Evolutionary conservation across 768 basidiomycete genomes (phyloP).

Genomic region (Podaxis sp.): DNA sequence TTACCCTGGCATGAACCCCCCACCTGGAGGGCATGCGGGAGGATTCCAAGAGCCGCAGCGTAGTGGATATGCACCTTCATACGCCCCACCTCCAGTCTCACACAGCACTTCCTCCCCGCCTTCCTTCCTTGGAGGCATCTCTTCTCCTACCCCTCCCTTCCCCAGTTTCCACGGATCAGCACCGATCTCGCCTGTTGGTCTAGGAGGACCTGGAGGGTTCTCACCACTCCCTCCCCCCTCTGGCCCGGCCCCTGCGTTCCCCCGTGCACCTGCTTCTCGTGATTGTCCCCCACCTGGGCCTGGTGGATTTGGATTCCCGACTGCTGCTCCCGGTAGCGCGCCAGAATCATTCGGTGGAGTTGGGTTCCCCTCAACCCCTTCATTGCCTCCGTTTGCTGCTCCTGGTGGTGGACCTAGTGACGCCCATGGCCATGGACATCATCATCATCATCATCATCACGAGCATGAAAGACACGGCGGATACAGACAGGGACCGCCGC

Average conservation of each 20-base stretch:
- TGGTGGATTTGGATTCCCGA: constrained; percentile 13
- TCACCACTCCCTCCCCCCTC: neutral
- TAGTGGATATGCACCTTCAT: constrained; percentile 32
- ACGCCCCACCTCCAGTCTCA: constrained; percentile 21
- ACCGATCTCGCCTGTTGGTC: neutral
- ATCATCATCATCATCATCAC: neutral
- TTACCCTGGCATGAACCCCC: constrained; percentile 7
- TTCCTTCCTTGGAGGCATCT: constrained; percentile 17
- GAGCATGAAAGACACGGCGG: constrained; percentile 13
- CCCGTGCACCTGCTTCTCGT: constrained; percentile 9
- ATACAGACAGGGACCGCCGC: neutral
- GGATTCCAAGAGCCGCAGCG: constrained; percentile 16
- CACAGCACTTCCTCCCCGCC: constrained; percentile 11
- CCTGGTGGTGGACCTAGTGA: constrained; percentile 31
- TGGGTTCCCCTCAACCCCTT: constrained; percentile 33
- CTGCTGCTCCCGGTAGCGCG: constrained; percentile 13
- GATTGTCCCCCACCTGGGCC: constrained; percentile 23
- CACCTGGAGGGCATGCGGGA: constrained; percentile 5
- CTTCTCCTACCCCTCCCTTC: constrained; percentile 7
- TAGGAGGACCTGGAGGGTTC: neutral
- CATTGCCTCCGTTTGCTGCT: constrained; percentile 28
- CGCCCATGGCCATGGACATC: constrained; percentile 9
- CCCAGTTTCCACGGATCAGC: neutral
- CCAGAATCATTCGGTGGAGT: constrained; percentile 16
- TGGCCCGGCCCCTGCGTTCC: constrained; percentile 13